Evolutionary conservation across 129 eudicot species (phyloP).

Genomic region (Ambrosia artemisiifolia): DNA sequence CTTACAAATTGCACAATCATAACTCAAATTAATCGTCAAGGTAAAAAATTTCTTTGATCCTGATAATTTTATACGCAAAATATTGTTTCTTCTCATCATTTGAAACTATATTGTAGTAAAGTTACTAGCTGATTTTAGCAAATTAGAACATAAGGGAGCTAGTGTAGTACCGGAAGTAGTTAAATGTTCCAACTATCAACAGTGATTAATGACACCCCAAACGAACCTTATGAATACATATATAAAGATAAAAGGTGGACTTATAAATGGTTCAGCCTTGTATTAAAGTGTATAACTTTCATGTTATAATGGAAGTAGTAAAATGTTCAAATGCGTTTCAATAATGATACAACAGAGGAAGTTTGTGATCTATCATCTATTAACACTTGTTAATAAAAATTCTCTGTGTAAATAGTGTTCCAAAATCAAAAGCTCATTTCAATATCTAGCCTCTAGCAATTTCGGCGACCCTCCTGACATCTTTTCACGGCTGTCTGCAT

Average conservation of each 20-base stretch:
- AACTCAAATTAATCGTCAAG: not conserved
- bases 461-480: too few species aligned
- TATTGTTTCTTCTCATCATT: not conserved
- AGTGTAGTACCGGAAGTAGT: not conserved
- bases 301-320: not conserved
- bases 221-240: too few species aligned
- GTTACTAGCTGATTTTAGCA: not conserved
- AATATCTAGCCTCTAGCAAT: too few species aligned
- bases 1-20: not conserved
- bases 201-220: too few species aligned
- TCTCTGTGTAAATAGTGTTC: too few species aligned
- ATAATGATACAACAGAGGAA: not conserved
- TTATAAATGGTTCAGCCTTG: too few species aligned
- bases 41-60: not conserved
- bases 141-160: not conserved
- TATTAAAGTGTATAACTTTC: too few species aligned
- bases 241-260: too few species aligned
- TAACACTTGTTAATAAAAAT: not conserved
- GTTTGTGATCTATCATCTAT: not conserved
- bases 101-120: not conserved
- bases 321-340: too few species aligned
- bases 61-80: not conserved
- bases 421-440: too few species aligned
- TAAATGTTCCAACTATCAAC: too few species aligned
- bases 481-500: too few species aligned